A percentile compares a stretch with the other conserved stretches of the same genome.
These are phyloP conservation scores for Mycena rosella DNA, from an alignment of 768 basidiomycete genomes.

Conservation along the genomic window DNA sequence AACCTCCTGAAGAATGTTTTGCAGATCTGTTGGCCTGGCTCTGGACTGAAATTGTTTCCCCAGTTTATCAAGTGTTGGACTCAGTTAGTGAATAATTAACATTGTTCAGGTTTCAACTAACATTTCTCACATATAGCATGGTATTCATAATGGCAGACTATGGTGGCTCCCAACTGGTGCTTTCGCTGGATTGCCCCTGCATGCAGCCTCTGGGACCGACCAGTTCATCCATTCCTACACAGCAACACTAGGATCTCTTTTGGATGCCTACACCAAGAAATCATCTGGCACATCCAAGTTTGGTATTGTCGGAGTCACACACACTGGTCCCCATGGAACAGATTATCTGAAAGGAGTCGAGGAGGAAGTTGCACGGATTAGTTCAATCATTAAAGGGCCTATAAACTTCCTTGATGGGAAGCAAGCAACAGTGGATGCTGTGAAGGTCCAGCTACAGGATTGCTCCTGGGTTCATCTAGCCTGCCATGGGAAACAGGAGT, in stretches of 20 bases:
- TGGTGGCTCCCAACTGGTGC: background rate
- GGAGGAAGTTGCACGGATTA: too few species aligned
- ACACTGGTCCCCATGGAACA: too few species aligned
- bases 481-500: too few species aligned
- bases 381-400: too few species aligned
- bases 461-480: too few species aligned
- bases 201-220: background rate
- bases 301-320: too few species aligned
- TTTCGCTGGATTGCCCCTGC: background rate
- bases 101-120: background rate
- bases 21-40: constrained; percentile 26
- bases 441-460: too few species aligned
- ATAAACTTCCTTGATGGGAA: too few species aligned
- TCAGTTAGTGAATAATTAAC: constrained; percentile 4
- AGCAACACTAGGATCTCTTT: background rate
- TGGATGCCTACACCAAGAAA: background rate
- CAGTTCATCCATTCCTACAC: background rate
- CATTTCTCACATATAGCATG: constrained; percentile 2
- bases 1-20: constrained; percentile 6
- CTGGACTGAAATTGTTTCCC: constrained; percentile 15
- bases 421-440: too few species aligned
- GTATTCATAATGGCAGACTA: too few species aligned
- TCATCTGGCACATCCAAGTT: too few species aligned
- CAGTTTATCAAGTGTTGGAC: constrained; percentile 24
- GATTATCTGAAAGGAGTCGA: too few species aligned